Evolutionary conservation across 805 yeast species (phyloP).

Genomic region (Clavispora vitiphila): DNA sequence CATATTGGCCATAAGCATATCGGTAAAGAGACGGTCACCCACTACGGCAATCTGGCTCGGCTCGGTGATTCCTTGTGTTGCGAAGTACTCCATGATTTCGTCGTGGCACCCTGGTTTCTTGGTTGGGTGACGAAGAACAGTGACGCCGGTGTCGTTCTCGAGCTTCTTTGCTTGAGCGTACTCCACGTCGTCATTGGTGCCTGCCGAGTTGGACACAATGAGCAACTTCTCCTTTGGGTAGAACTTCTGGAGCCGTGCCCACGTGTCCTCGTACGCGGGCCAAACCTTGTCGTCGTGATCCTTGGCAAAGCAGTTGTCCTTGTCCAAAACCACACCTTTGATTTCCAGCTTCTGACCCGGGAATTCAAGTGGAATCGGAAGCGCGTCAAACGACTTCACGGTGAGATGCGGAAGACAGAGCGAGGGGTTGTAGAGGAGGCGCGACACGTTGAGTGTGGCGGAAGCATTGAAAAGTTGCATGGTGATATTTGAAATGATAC

Average conservation of each 20-base stretch:
- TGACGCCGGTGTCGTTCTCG: conserved; percentile 62
- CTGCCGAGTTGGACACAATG: conserved; percentile 91
- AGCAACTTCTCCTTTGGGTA: conserved; percentile 64
- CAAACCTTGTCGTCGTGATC: conserved; percentile 77
- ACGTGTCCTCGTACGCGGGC: conserved; percentile 58
- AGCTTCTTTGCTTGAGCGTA: conserved; percentile 56
- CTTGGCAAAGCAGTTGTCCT: conserved; percentile 91
- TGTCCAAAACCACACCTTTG: conserved; percentile 81
- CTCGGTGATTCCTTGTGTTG: conserved; percentile 34
- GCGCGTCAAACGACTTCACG: conserved; percentile 52
- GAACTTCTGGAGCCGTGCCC: conserved; percentile 47
- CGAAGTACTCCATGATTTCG: conserved; percentile 63
- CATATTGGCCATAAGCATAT: conserved; percentile 86
- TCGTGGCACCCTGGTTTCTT: conserved; percentile 78
- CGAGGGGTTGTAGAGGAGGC: conserved; percentile 58
- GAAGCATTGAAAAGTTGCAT: conserved; percentile 54
- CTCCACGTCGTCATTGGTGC: conserved; percentile 68
- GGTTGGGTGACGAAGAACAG: conserved; percentile 64
- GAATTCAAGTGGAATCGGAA: conserved; percentile 49
- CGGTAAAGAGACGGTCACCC: conserved; percentile 91
- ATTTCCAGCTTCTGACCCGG: conserved; percentile 35
- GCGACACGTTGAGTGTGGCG: conserved; percentile 66
- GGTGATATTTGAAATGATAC: background rate
- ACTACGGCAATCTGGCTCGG: conserved; percentile 74
- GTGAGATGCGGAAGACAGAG: conserved; percentile 62